phyloP scores from a whole-genome alignment of 768 basidiomycete species.

The Suillus tomentosus region DNA sequence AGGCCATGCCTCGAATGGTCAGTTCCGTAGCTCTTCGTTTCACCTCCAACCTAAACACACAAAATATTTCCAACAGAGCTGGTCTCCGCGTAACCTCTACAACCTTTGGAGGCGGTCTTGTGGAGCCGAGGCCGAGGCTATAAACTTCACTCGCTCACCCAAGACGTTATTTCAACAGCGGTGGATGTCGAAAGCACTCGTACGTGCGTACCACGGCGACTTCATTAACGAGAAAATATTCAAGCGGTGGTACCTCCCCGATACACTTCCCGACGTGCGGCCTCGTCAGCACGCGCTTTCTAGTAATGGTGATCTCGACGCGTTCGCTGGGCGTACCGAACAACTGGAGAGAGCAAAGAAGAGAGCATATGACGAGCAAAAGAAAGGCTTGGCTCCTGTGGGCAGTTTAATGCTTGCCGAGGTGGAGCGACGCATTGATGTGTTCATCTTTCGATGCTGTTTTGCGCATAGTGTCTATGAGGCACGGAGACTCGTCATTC shows the following conservation, averaged over 20 bases:
- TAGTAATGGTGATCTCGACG: slow-evolving; percentile 47
- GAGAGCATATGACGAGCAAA: slow-evolving; percentile 53
- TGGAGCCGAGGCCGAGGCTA: slow-evolving; percentile 44
- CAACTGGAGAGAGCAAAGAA: slow-evolving; percentile 43
- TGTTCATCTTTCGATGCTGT: slow-evolving; percentile 87
- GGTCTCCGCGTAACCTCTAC: slow-evolving; percentile 86
- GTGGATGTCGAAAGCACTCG: slow-evolving; percentile 83
- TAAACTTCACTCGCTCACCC: slow-evolving; percentile 56
- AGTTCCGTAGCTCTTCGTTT: slow-evolving; percentile 18
- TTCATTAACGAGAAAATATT: slow-evolving; percentile 90
- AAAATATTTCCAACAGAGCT: slow-evolving; percentile 62
- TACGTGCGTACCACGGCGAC: slow-evolving; percentile 95
- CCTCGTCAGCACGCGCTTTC: slow-evolving; percentile 43
- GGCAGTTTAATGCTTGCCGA: slow-evolving; percentile 95
- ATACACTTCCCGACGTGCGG: slow-evolving; percentile 82
- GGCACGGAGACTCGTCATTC: slow-evolving; percentile 82
- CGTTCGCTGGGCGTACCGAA: slow-evolving; percentile 58
- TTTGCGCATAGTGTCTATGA: slow-evolving; percentile 89
- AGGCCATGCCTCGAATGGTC: slow-evolving; percentile 83
- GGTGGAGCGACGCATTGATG: slow-evolving; percentile 93
- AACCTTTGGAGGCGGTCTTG: slow-evolving; percentile 82
- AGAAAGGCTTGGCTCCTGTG: slow-evolving; percentile 79
- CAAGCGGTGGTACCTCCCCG: slow-evolving; percentile 93
- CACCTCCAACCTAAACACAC: neutral
- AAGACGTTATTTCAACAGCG: slow-evolving; percentile 72